These are phyloP conservation scores for Cladosporium austrohemisphaericum DNA, from an alignment of 2,329 filamentous ascomycete genomes.

Conservation along the genomic window DNA sequence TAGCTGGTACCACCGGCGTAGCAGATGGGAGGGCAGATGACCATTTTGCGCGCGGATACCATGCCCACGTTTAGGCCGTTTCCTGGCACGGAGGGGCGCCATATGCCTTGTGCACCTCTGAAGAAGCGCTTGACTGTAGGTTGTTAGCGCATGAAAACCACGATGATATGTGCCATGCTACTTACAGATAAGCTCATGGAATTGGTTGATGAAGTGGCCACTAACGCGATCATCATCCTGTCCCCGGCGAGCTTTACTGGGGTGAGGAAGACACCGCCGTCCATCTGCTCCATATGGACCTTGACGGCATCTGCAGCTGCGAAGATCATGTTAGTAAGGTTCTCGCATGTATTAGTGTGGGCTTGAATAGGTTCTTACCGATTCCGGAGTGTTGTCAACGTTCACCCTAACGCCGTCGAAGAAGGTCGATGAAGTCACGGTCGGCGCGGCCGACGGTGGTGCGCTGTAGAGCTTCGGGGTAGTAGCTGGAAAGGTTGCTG, in stretches of 20 bases:
- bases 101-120: background rate
- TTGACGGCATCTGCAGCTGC: slow-evolving; percentile 23
- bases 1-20: background rate
- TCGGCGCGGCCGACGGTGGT: slow-evolving; percentile 26
- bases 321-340: background rate
- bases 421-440: slow-evolving; percentile 30
- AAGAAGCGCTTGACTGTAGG: background rate
- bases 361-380: slow-evolving; percentile 21
- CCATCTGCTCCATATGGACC: slow-evolving; percentile 22
- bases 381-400: slow-evolving; percentile 18
- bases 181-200: background rate
- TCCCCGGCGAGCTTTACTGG: background rate
- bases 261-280: too few species aligned
- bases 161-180: too few species aligned
- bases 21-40: background rate
- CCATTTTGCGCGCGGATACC: background rate
- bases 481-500: slow-evolving; percentile 35
- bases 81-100: too few species aligned
- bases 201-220: background rate
- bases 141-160: too few species aligned
- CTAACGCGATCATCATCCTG: background rate
- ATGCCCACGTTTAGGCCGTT: too few species aligned
- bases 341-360: background rate
- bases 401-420: slow-evolving; percentile 23
- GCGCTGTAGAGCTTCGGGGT: slow-evolving; percentile 28